Base-by-base conservation (phyloP, 1,139 yeast species). In the Scheffersomyces stambukii region DNA sequence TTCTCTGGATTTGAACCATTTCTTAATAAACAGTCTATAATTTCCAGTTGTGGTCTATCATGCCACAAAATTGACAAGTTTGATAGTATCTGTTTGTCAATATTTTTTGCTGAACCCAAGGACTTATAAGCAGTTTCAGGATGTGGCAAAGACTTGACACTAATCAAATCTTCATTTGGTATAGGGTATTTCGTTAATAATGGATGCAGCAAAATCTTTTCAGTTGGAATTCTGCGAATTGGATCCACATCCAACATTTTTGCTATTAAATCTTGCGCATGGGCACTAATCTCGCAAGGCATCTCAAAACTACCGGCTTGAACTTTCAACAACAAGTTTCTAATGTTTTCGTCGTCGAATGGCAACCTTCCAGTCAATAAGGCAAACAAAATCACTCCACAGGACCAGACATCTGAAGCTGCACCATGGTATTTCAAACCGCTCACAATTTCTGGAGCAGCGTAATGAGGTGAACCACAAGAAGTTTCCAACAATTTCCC, bases 391-490 rank as follows among this genome's bases (percentile, higher is more conserved):
- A 82, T 81, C 23, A 82, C 83, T 48, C 93, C 94, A 57, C 91
- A 81, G 10, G 89, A 81, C 94, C 94, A 82, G 25, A 82, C 80
- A 55, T 82, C 94, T 35, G 86, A 77, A 28, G 88, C 88, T 24
- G 83, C 80, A 18, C 94, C 94, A 52, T 81, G 86, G 50, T 82
- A 82, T 37, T 75, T 76, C 44, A 75, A 71, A 9, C 93, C 91
- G 46, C 80, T 71, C 18, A 82, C 89, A 40, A 82, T 82, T 58
- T 82, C 94, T 1, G 94, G 94, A 6, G 93, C 85, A 9, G 93
- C 93, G 52, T 82, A 82, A 57, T 82, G 94, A 13, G 94, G 93
- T 21, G 88, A 79, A 3, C 93, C 94, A 61, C 94, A 82, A 9
- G 84, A 75, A 7, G 94, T 82, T 51, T 81, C 88, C 31, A 82